phyloP scores from a whole-genome alignment of 2,329 filamentous ascomycete genomes.

The Raffaelea albimanens region DNA sequence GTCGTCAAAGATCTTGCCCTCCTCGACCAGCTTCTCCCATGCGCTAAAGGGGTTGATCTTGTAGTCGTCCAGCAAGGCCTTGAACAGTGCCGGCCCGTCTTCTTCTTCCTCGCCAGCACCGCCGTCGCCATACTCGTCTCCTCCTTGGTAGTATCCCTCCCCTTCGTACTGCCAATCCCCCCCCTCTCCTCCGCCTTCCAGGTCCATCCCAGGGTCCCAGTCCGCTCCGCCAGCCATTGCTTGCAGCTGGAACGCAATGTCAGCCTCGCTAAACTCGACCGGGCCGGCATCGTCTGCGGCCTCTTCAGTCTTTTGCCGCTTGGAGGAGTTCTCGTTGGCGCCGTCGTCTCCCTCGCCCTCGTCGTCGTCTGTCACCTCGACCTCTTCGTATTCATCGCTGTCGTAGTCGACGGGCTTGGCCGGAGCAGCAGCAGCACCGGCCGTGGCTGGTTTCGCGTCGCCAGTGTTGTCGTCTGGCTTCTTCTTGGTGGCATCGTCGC shows the following conservation, averaged over 20 bases:
- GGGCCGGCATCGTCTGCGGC: conserved; percentile 31
- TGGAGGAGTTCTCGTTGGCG: conserved; percentile 36
- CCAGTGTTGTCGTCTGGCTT: not conserved
- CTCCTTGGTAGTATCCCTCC: conserved; percentile 63
- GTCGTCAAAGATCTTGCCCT: conserved; percentile 74
- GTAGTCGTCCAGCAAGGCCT: conserved; percentile 75
- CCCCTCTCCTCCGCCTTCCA: conserved; percentile 66
- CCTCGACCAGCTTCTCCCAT: conserved; percentile 84
- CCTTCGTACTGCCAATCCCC: conserved; percentile 87
- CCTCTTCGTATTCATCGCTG: conserved; percentile 52
- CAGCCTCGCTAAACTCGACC: conserved; percentile 84
- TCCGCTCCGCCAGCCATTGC: conserved; percentile 55
- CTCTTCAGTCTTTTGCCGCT: conserved; percentile 38
- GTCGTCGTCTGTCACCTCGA: conserved; percentile 55
- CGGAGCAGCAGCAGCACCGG: not conserved
- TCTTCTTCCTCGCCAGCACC: conserved; percentile 57
- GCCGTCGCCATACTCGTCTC: conserved; percentile 67
- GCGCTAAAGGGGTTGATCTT: conserved; percentile 77
- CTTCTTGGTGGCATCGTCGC: conserved; percentile 15
- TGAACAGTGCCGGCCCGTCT: conserved; percentile 71
- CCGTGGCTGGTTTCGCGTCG: not conserved
- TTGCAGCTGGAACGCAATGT: conserved; percentile 85
- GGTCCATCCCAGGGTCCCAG: too few species aligned
- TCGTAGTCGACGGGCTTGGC: not conserved
- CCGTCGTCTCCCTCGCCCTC: conserved; percentile 49